Percentiles rank a stretch among this genome's conserved stretches.
These are phyloP conservation scores for Periglandula ipomoeae DNA, from an alignment of 2,329 filamentous ascomycete species.

Conservation along the genomic window DNA sequence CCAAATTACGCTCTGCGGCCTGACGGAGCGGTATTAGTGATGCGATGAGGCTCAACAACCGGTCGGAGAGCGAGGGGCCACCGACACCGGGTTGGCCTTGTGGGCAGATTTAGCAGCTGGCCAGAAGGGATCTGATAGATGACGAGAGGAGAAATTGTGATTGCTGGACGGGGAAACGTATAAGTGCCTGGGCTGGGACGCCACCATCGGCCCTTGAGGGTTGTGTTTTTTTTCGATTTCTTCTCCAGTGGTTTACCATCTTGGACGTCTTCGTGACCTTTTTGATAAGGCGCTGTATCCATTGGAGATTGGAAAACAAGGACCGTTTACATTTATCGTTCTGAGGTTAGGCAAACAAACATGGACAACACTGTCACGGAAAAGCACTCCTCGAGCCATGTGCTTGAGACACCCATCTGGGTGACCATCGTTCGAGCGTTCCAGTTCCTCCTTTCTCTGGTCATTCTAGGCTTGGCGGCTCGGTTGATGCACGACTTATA, in stretches of 20 bases:
- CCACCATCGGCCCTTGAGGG: neutral
- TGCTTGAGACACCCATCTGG: constrained; percentile 35
- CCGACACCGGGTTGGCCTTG: neutral
- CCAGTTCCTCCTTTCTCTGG: constrained; percentile 32
- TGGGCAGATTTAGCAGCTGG: neutral
- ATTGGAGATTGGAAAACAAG: too few relatives aligned
- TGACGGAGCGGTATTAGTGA: neutral
- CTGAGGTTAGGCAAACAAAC: neutral
- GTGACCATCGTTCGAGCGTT: constrained; percentile 30
- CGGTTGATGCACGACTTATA: constrained; percentile 31
- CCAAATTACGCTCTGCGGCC: neutral
- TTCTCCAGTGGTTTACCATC: neutral
- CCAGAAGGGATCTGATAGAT: neutral
- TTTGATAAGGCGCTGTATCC: too few relatives aligned
- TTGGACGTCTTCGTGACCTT: too few relatives aligned
- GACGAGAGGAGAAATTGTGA: neutral
- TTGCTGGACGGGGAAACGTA: neutral
- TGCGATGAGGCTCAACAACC: too few relatives aligned
- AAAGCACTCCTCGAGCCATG: constrained; percentile 11
- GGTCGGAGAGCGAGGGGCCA: too few relatives aligned
- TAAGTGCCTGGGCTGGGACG: neutral
- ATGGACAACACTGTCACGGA: constrained; percentile 1
- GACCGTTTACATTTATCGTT: neutral
- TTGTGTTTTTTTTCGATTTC: neutral
- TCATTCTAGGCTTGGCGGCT: constrained; percentile 34